These are phyloP conservation scores for Fomitopsis palustris DNA, from an alignment of 1,284 basidiomycete species.

Conservation along the genomic window DNA sequence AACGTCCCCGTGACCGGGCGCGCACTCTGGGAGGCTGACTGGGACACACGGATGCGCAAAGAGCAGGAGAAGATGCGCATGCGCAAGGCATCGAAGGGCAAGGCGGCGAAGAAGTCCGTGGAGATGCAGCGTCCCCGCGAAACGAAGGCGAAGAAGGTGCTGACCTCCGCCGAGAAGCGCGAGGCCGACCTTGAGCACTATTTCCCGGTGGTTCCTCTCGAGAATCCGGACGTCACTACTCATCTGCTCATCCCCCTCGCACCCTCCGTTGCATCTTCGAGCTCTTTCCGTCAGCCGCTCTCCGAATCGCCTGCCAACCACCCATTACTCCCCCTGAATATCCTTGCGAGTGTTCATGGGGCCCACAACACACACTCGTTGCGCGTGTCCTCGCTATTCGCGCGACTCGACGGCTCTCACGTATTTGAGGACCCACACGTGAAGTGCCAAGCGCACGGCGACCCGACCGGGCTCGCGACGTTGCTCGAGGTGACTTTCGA, in stretches of 20 bases:
- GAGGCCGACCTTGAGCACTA: conserved; percentile 55
- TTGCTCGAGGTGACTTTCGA: conserved; percentile 62
- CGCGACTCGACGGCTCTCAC: conserved; percentile 57
- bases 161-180: conserved; percentile 13
- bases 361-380: conserved; percentile 52
- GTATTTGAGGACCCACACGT: conserved; percentile 62
- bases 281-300: conserved; percentile 46
- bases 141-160: conserved; percentile 12
- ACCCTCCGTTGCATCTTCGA: conserved; percentile 53
- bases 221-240: conserved; percentile 48
- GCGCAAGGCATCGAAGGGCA: conserved; percentile 23
- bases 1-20: conserved; percentile 71
- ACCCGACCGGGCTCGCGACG: conserved; percentile 45
- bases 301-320: conserved; percentile 25
- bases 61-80: conserved; percentile 36
- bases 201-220: conserved; percentile 39
- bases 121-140: conserved; percentile 24
- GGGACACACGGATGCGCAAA: conserved; percentile 51
- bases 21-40: conserved; percentile 67
- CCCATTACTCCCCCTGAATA: conserved; percentile 52
- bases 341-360: conserved; percentile 48
- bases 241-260: conserved; percentile 70
- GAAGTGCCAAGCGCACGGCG: conserved; percentile 54
- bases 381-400: conserved; percentile 66
- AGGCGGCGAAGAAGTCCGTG: conserved; percentile 23